A percentile compares a stretch with the other conserved stretches of the same genome.
phyloP scores from a whole-genome alignment of 2,329 filamentous ascomycete genomes.

The Colletotrichum kahawae region DNA sequence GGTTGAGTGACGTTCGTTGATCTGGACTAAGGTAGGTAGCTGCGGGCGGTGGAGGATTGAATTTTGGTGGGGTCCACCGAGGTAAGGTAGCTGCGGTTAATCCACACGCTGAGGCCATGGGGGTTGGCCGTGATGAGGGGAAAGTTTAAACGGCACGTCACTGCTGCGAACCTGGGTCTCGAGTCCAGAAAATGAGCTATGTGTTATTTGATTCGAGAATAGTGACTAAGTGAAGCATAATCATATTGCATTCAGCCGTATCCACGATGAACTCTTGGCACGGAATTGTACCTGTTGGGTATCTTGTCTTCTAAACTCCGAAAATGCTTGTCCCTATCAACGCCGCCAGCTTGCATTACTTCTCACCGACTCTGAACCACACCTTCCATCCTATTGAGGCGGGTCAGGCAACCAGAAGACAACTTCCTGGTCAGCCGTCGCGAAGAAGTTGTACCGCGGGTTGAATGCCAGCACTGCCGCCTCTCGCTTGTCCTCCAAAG shows the following conservation, averaged over 20 bases:
- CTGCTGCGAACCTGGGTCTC: neutral
- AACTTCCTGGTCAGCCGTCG: constrained; percentile 85
- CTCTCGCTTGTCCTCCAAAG: constrained; percentile 70
- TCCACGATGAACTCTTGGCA: neutral
- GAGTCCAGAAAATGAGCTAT: neutral
- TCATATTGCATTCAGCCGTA: neutral
- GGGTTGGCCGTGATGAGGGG: neutral
- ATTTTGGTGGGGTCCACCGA: constrained; percentile 11
- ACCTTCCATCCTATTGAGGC: constrained; percentile 43
- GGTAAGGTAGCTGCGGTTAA: neutral
- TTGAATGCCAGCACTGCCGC: constrained; percentile 85
- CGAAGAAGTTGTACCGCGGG: constrained; percentile 89
- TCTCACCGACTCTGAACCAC: neutral
- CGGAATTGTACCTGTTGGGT: neutral
- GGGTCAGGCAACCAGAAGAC: constrained; percentile 80
- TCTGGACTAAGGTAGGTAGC: neutral
- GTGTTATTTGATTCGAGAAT: neutral
- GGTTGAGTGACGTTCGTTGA: constrained; percentile 1
- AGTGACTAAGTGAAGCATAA: neutral
- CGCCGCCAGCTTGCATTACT: neutral
- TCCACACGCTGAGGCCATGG: neutral
- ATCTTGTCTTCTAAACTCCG: constrained; percentile 17
- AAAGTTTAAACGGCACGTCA: neutral
- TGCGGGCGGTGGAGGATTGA: neutral
- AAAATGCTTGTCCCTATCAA: neutral